Conservation (phyloP, 2,329 filamentous ascomycete genomes). For the Emmonsia crescens region DNA sequence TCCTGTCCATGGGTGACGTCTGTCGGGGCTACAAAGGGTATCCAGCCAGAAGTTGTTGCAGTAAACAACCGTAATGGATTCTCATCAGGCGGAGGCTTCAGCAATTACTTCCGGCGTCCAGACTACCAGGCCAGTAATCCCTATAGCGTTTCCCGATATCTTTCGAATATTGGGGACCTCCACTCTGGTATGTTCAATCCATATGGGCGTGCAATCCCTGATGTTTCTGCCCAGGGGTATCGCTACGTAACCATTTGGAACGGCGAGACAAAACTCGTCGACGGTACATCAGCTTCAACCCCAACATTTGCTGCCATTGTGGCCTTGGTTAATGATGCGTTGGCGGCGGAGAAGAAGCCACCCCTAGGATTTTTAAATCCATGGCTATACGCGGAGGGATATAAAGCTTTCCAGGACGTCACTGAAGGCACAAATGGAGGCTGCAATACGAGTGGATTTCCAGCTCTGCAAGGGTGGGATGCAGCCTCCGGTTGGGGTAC, state of each 20-base stretch:
- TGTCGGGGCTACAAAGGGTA: slow-evolving; percentile 47
- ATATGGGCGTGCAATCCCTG: slow-evolving; percentile 49
- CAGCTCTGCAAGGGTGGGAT: slow-evolving; percentile 23
- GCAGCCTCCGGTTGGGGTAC: slow-evolving; percentile 26
- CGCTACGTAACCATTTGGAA: slow-evolving; percentile 1
- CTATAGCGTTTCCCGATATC: neutral
- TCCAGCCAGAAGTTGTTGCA: slow-evolving; percentile 28
- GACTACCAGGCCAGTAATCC: slow-evolving; percentile 31
- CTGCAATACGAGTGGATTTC: slow-evolving; percentile 24
- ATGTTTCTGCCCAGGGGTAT: slow-evolving; percentile 47
- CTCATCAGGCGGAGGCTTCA: slow-evolving; percentile 38
- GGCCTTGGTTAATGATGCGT: slow-evolving; percentile 14
- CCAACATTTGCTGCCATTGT: slow-evolving; percentile 15
- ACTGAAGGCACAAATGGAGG: slow-evolving; percentile 22
- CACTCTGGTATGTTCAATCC: slow-evolving; percentile 35
- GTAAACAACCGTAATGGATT: slow-evolving; percentile 42
- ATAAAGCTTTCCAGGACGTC: slow-evolving; percentile 23
- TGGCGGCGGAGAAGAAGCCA: slow-evolving; percentile 13
- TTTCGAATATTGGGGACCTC: neutral
- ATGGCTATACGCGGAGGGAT: slow-evolving; percentile 13
- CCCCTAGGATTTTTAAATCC: slow-evolving; percentile 16
- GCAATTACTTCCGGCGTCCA: slow-evolving; percentile 38
- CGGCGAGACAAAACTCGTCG: neutral
- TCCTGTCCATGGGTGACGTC: slow-evolving; percentile 52
- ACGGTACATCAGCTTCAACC: slow-evolving; percentile 10